These are phyloP conservation scores for Xylaria intraflava DNA, from an alignment of 495 filamentous ascomycete genomes.

Conservation along the genomic window DNA sequence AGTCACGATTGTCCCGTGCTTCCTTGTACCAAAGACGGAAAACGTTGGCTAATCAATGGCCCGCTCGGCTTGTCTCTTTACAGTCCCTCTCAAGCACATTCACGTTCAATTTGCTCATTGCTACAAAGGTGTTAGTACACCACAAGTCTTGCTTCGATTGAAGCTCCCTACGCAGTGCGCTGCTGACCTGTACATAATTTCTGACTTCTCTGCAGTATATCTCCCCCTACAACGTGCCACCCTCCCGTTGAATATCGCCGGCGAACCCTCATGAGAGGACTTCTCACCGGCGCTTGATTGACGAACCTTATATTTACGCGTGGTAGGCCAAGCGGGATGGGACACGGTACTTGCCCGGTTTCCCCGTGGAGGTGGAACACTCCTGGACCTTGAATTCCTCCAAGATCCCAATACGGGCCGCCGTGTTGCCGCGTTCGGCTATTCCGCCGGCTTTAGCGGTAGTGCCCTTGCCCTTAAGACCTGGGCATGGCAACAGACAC, in stretches of 20 bases:
- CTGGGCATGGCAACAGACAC: constrained; percentile 82
- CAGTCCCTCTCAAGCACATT: constrained; percentile 75
- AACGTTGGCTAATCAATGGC: constrained; percentile 1
- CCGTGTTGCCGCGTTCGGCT: constrained; percentile 70
- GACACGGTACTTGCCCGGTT: constrained; percentile 74
- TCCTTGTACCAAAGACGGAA: neutral
- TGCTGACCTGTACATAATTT: neutral
- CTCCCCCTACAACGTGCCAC: neutral
- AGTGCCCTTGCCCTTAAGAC: constrained; percentile 75
- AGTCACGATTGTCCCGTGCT: neutral
- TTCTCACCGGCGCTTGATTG: neutral
- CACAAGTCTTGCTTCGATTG: neutral
- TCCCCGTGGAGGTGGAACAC: constrained; percentile 70
- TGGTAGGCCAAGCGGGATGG: constrained; percentile 68
- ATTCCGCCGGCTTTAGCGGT: constrained; percentile 76
- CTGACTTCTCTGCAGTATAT: neutral
- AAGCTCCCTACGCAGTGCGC: neutral
- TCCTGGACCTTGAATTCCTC: constrained; percentile 92
- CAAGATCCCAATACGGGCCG: constrained; percentile 62
- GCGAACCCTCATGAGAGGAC: neutral
- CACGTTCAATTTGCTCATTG: constrained; percentile 76
- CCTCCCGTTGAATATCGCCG: constrained; percentile 63
- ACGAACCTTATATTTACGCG: constrained; percentile 1
- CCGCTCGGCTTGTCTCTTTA: neutral
- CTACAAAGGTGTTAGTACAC: constrained; percentile 14